These are phyloP conservation scores for Colletotrichum sp. DNA, from an alignment of 2,329 filamentous ascomycete genomes.

Conservation along the genomic window DNA sequence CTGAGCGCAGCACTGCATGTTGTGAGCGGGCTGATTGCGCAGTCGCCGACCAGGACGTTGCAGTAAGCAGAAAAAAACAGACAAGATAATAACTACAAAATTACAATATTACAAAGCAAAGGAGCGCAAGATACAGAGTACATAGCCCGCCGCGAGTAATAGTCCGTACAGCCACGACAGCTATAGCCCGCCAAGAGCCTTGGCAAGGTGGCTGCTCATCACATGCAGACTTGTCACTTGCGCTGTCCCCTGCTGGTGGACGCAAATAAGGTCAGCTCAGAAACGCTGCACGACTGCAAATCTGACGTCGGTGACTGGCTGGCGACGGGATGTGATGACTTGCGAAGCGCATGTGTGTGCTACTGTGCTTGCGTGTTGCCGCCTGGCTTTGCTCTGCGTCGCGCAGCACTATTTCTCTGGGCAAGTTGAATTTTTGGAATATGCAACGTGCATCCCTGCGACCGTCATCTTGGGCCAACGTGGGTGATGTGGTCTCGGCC, in stretches of 20 bases:
- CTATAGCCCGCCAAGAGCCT: not conserved
- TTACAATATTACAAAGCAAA: not conserved
- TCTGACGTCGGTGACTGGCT: not conserved
- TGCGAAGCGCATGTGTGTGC: not conserved
- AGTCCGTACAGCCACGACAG: not conserved
- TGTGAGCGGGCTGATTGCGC: not conserved
- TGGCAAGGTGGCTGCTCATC: not conserved
- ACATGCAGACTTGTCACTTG: not conserved
- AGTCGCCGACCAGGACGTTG: not conserved
- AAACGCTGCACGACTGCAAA: not conserved
- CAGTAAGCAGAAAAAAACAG: not conserved
- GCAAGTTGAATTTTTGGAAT: not conserved
- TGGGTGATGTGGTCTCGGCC: not conserved
- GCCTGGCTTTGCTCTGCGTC: not conserved
- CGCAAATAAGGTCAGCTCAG: not conserved
- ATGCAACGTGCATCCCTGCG: not conserved
- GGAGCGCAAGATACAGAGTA: not conserved
- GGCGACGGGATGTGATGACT: not conserved
- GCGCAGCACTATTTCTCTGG: not conserved
- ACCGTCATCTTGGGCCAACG: not conserved
- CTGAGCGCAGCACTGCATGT: not conserved
- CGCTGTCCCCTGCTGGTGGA: not conserved
- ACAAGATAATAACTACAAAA: not conserved
- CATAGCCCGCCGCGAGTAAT: not conserved
- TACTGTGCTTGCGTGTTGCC: not conserved